A percentile compares a stretch with the other conserved stretches of the same genome.
These are phyloP conservation scores for Hirsutella minnesotensis DNA, from an alignment of 2,329 filamentous ascomycete species.

Conservation along the genomic window DNA sequence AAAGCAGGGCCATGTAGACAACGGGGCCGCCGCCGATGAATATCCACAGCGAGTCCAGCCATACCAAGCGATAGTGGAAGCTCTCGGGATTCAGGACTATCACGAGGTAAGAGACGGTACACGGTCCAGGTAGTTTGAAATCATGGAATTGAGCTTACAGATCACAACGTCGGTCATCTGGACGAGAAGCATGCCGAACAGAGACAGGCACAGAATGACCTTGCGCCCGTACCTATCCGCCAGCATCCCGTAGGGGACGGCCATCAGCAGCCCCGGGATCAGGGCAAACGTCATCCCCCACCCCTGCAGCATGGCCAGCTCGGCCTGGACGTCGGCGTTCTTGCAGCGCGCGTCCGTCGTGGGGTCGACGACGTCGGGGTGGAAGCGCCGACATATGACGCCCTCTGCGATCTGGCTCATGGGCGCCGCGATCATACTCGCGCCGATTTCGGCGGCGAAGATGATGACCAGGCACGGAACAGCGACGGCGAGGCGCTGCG, in stretches of 20 bases:
- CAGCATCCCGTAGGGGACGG: not conserved
- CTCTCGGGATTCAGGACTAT: not conserved
- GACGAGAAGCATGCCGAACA: not conserved
- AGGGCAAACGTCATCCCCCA: conserved; percentile 1
- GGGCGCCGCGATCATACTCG: not conserved
- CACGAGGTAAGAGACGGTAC: no score
- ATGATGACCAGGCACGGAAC: not conserved
- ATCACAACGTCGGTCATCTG: not conserved
- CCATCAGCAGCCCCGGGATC: conserved; percentile 1
- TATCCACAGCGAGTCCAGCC: not conserved
- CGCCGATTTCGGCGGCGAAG: not conserved
- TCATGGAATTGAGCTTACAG: not conserved
- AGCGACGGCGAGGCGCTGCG: not conserved
- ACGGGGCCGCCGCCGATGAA: not conserved
- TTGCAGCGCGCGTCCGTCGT: conserved; percentile 1
- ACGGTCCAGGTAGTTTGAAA: not conserved
- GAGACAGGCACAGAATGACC: not conserved
- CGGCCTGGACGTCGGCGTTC: not conserved
- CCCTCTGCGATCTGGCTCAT: not conserved
- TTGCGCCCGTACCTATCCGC: conserved; percentile 1
- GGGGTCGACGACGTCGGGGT: not conserved
- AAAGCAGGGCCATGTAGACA: not conserved
- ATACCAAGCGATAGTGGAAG: not conserved
- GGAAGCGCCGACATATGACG: not conserved
- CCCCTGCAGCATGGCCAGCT: conserved; percentile 1